A percentile compares a stretch with the other conserved stretches of the same genome.
Conservation (phyloP, 768 basidiomycete species). For the Tephrocybe sp. region DNA sequence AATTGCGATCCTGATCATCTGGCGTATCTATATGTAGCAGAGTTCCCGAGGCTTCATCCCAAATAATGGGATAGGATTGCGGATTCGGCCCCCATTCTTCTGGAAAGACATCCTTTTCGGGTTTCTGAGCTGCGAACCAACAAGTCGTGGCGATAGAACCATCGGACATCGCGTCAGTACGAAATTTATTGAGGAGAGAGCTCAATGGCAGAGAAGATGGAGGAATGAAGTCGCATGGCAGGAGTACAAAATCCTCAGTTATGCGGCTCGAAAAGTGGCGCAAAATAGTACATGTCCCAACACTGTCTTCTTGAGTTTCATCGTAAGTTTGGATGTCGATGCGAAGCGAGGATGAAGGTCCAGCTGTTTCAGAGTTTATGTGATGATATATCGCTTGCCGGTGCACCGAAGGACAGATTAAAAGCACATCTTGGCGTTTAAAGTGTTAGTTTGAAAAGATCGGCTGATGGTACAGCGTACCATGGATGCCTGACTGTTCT, state of each 20-base stretch:
- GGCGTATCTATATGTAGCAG: constrained; percentile 72
- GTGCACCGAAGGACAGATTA: constrained; percentile 81
- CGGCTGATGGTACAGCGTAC: constrained; percentile 32
- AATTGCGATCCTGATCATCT: constrained; percentile 63
- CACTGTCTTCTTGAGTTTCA: constrained; percentile 60
- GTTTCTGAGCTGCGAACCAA: constrained; percentile 52
- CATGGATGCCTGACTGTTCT: constrained; percentile 81
- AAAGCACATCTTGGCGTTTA: constrained; percentile 64
- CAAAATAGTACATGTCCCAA: constrained; percentile 74
- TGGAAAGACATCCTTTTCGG: constrained; percentile 51
- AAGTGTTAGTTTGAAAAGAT: constrained; percentile 7
- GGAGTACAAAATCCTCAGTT: constrained; percentile 79
- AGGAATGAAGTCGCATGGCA: constrained; percentile 90
- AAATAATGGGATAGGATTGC: constrained; percentile 53
- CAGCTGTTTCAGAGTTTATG: constrained; percentile 64
- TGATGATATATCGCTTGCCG: constrained; percentile 77
- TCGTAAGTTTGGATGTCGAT: constrained; percentile 83
- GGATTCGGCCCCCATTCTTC: constrained; percentile 66
- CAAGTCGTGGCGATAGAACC: constrained; percentile 63
- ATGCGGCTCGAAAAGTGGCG: constrained; percentile 76
- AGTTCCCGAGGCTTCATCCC: constrained; percentile 63
- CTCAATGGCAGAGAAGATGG: constrained; percentile 70
- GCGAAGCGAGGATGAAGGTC: constrained; percentile 60
- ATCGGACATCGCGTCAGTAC: constrained; percentile 64
- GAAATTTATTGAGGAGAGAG: constrained; percentile 76